Evolutionary conservation across 495 filamentous ascomycete genomes (phyloP).

Genomic region (Neurospora tetraspora): DNA sequence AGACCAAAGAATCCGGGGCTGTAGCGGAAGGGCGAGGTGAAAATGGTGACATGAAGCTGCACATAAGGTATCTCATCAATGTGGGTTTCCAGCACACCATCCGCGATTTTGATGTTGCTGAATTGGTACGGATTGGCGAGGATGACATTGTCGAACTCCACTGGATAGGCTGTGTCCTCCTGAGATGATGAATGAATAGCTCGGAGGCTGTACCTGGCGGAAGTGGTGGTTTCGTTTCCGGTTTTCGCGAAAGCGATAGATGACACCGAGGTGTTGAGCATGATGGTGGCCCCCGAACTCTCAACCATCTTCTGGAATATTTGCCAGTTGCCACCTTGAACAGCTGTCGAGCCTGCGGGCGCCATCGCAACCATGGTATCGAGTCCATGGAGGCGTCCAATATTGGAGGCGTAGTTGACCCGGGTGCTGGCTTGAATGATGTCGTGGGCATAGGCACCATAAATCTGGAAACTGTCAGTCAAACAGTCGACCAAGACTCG

Average conservation of each 20-base stretch:
- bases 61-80: slow-evolving; percentile 71
- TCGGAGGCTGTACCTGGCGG: slow-evolving; percentile 42
- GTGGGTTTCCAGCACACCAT: slow-evolving; percentile 40
- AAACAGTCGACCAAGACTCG: neutral
- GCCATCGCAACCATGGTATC: slow-evolving; percentile 85
- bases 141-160: slow-evolving; percentile 66
- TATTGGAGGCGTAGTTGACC: slow-evolving; percentile 92
- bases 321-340: slow-evolving; percentile 87
- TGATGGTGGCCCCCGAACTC: slow-evolving; percentile 46
- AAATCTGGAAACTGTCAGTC: slow-evolving; percentile 37
- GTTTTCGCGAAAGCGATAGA: slow-evolving; percentile 39
- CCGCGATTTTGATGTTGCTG: slow-evolving; percentile 45
- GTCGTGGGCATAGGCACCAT: slow-evolving; percentile 59
- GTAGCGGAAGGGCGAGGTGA: slow-evolving; percentile 63
- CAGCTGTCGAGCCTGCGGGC: slow-evolving; percentile 67
- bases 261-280: slow-evolving; percentile 62
- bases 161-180: slow-evolving; percentile 17
- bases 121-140: slow-evolving; percentile 68
- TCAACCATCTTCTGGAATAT: slow-evolving; percentile 80
- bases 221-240: slow-evolving; percentile 4
- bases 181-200: slow-evolving; percentile 25
- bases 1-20: slow-evolving; percentile 62
- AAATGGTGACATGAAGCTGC: slow-evolving; percentile 76
- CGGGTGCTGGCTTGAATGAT: slow-evolving; percentile 87
- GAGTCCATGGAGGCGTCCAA: slow-evolving; percentile 74